Base-by-base conservation (phyloP, 306 rosid genomes). In the Astragalus glycyphyllos region DNA sequence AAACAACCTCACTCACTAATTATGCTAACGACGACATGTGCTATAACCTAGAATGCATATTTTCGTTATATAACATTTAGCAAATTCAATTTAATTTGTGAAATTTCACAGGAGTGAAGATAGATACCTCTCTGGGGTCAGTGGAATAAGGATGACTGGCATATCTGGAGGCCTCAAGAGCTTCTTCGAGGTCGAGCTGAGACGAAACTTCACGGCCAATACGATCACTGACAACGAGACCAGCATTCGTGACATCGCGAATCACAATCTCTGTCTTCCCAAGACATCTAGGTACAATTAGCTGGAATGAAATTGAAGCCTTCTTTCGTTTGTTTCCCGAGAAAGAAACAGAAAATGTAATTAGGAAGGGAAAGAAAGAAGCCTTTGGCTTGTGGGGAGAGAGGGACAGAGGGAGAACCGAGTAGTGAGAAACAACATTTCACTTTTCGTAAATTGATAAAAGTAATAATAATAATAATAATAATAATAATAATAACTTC, bases 181-280 rank as follows among this genome's bases (percentile, higher is more conserved):
- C 72, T 81, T 91, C 99, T 86, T 94, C 96, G 26, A 94, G 95
- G 81, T 94, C 97, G 59, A 87, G 91, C 80, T 94, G 97, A 49
- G 97, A 83, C 16, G 95, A 80, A 45, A 73, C 86, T 73, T 94
- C 96, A 31, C 95, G 88, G 68, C 89, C 92, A 85, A 89, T 94
- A 71, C 96, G 96, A 83, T 94, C 96, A 65, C 85, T 82, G 64
- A 91, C 89, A 26, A 84, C 92, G 1, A 91, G 81, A 34, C 97
- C 96, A 5, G 96, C 96, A 67, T 86, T 86, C 11, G 85, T 83
- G 32, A 94, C 97, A 45, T 94, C 99, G 2, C 90, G 96, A 80
- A 91, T 74, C 45, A 89, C 85, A 35, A 94, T 72, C 67, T 87
- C 96, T n/a, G 65, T 91, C 97, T 72, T 90, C 95, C 87, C 89